phyloP scores from a whole-genome alignment of 176 grass and related monocot species.

The barley (Hordeum vulgare) region DNA sequence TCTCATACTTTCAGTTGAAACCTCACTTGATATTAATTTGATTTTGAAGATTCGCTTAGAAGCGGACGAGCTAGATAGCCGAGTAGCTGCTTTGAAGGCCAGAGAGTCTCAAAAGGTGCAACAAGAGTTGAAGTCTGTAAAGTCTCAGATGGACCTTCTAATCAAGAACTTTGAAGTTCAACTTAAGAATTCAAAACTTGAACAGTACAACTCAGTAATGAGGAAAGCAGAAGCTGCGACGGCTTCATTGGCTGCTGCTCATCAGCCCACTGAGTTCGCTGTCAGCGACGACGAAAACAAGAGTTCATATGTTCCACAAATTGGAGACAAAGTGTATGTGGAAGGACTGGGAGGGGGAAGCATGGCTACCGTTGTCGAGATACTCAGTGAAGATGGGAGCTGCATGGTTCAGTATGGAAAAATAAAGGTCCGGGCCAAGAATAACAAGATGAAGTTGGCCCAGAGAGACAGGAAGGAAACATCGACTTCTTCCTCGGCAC shows the following conservation, averaged over 20 bases:
- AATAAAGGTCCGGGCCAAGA: conserved; percentile 59
- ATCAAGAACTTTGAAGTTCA: conserved; percentile 56
- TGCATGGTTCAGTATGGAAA: conserved; percentile 68
- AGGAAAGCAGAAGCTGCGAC: conserved; percentile 62
- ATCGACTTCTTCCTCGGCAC: conserved; percentile 14
- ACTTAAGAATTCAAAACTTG: conserved; percentile 41
- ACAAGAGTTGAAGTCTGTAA: conserved; percentile 50
- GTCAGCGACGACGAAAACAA: conserved; percentile 17
- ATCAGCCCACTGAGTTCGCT: conserved; percentile 31
- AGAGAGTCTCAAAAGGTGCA: conserved; percentile 45
- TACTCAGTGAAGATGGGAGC: conserved; percentile 45
- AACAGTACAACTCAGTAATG: conserved; percentile 52
- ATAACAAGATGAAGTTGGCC: conserved; percentile 54
- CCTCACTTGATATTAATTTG: background rate
- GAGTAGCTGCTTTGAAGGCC: conserved; percentile 38
- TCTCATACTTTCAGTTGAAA: background rate
- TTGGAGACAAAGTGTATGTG: conserved; percentile 65
- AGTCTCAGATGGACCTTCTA: conserved; percentile 64
- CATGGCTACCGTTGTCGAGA: conserved; percentile 50
- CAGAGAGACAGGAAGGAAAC: conserved; percentile 30
- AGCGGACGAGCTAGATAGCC: conserved; percentile 51
- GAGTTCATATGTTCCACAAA: conserved; percentile 41
- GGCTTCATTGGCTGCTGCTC: conserved; percentile 47
- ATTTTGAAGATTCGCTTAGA: conserved; percentile 39
- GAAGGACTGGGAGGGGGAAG: conserved; percentile 48